phyloP scores from a whole-genome alignment of 805 yeast species.

The Yamadazyma endophytica region DNA sequence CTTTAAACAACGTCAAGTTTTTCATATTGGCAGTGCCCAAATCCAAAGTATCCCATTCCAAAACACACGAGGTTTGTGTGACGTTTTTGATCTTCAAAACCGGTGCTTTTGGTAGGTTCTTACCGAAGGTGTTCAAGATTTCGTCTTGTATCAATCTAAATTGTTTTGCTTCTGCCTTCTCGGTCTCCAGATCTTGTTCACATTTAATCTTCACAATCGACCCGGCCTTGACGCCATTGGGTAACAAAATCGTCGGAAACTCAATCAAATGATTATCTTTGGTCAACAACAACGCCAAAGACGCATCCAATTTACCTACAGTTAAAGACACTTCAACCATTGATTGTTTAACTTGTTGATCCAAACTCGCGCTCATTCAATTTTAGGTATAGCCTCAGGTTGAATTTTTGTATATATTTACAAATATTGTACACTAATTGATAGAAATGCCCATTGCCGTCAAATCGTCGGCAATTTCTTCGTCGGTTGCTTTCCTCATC shows the following conservation, averaged over 20 bases:
- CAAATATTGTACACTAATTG: neutral
- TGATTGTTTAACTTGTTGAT: too few relatives aligned
- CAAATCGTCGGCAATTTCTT: slow-evolving; percentile 75
- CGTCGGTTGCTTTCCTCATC: slow-evolving; percentile 56
- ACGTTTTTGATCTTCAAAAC: slow-evolving; percentile 65
- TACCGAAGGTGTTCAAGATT: slow-evolving; percentile 70
- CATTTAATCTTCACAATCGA: slow-evolving; percentile 84
- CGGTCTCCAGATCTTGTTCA: slow-evolving; percentile 69
- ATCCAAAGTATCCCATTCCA: slow-evolving; percentile 88
- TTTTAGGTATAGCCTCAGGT: neutral
- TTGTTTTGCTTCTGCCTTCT: slow-evolving; percentile 49
- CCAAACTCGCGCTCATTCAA: too few relatives aligned
- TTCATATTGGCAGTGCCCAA: slow-evolving; percentile 80
- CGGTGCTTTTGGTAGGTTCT: slow-evolving; percentile 67
- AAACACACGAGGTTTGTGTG: slow-evolving; percentile 91
- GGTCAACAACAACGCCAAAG: slow-evolving; percentile 85
- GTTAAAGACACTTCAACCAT: slow-evolving; percentile 92
- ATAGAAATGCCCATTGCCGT: slow-evolving; percentile 52
- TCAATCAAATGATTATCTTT: slow-evolving; percentile 92
- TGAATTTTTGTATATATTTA: neutral
- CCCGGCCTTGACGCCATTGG: slow-evolving; percentile 88
- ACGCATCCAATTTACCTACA: slow-evolving; percentile 94
- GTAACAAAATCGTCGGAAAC: slow-evolving; percentile 91
- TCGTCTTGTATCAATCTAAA: slow-evolving; percentile 70
- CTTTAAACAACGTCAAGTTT: slow-evolving; percentile 73